Base-by-base conservation (phyloP, 2,329 filamentous ascomycete genomes). In the Fusarium sp. region DNA sequence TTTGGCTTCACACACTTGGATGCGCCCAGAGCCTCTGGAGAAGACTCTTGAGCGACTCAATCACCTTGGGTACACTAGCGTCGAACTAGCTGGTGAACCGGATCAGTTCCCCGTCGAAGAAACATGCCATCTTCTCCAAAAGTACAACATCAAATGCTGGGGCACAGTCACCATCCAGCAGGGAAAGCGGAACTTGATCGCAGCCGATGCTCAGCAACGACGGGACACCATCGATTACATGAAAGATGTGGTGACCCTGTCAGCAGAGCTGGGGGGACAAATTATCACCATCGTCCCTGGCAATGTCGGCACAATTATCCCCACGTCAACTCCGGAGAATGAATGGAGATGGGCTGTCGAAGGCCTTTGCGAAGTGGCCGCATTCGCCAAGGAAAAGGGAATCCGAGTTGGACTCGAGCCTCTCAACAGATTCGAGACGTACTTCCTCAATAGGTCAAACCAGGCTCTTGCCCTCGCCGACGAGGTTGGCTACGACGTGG, bases 401-500 rank as follows among this genome's bases (percentile, higher is more conserved):
- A 75, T 77, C 11, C 68, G 18, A n/a, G 63, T 76, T 35, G 75
- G 62, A 1, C 59, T 77, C 4, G 75, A 77, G 14, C 72, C 75
- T 3, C 48, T 77, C 6, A 77, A 77, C 7, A 65, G 75, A 5
- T 77, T 77, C 8, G 75, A 77, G 52, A 77, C 75, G 2, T 74
- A 77, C n/a, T 77, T 77, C 2, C 52, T 77, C 37, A 77, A 77
- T 20, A 62, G 75, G 2, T 50, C 68, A 2, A 69, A 71, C 14
- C 75, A 77, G 48, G 75, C 71, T 24, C 68, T 77, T 2, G 66
- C 73, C 3, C 71, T 77, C 13, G 75, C 75, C 0, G 67, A 76
- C 20, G 71, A 76, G 9, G 62, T 75, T 10, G 75, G 75, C 0
- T 67, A 64, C 6, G 67, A 37, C 3, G 65, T 67, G 2, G 72